Evolutionary conservation across 2,329 filamentous ascomycete genomes (phyloP), one percentile per base, ranked within the genome.

Genomic region (Aspergillus sp.): DNA sequence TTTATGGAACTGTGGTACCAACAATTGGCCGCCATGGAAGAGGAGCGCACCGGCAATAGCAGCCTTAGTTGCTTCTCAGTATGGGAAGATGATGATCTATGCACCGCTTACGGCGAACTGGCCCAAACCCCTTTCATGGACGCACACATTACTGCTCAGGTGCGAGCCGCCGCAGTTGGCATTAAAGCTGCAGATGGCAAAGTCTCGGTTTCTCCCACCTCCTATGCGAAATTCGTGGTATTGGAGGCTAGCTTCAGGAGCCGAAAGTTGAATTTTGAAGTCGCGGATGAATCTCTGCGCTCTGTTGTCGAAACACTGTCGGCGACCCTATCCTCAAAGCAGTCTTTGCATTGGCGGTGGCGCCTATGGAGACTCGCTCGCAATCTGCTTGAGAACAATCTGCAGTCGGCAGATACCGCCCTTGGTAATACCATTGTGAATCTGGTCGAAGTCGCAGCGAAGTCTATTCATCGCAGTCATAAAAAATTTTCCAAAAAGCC

Each of bases 51-150:
- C 8, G 30, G 40, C 29, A 41, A 52, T 24, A 29, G 30, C 20
- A 44, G 34, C 15, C 29, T 54, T 15, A 35, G 41, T 26, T 26
- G 35, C 4, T 57, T 57, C 35, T 58, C 58, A 5, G 50, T 65
- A 3, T 68, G 64, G 64, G 64, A 67, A 41, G 61, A 66, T 35
- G 60, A 66, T 31, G 60, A 63, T 37, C 22, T 67, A 10, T 57
- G 56, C 20, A 48, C 55, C 15, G 45, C 42, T 22, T 65, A 58
- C 43, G 47, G 52, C 16, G 50, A 57, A 11, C 29, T 58, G 32
- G 38, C 59, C 35, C 51, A 47, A 15, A 56, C 41, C 15, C 51
- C 54, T 5, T 44, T 60, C 14, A 52, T 50, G 7, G 44, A 52
- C 8, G 35, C 44, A 3, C 48, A 49, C 34, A 36, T 56, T 26